These are phyloP conservation scores for Penicillium chermesinum DNA, from an alignment of 495 filamentous ascomycete species.

Conservation along the genomic window DNA sequence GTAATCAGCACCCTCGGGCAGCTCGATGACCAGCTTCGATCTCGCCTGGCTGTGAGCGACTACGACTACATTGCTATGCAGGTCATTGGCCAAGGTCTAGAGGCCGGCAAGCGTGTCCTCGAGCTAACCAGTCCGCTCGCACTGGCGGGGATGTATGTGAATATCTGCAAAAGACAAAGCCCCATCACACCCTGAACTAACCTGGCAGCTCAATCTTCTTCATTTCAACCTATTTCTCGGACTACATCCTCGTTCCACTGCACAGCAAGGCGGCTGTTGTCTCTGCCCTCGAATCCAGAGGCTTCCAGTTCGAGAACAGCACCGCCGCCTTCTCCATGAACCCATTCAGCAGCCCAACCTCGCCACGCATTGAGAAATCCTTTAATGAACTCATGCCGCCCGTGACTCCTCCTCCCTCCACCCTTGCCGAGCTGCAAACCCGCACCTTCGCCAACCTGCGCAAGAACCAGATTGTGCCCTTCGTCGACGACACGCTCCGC, in stretches of 20 bases:
- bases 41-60: slow-evolving; percentile 63
- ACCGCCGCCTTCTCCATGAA: slow-evolving; percentile 59
- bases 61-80: slow-evolving; percentile 86
- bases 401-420: slow-evolving; percentile 70
- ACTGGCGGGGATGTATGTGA: slow-evolving; percentile 75
- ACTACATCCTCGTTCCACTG: slow-evolving; percentile 88
- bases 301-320: slow-evolving; percentile 78
- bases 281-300: slow-evolving; percentile 66
- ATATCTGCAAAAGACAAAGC: neutral
- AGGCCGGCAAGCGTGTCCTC: slow-evolving; percentile 88
- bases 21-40: slow-evolving; percentile 28
- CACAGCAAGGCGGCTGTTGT: slow-evolving; percentile 69
- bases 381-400: slow-evolving; percentile 44
- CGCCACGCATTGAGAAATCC: slow-evolving; percentile 22
- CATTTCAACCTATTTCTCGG: slow-evolving; percentile 95
- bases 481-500: slow-evolving; percentile 59
- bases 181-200: neutral
- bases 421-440: slow-evolving; percentile 69
- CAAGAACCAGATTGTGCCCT: slow-evolving; percentile 66
- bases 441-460: slow-evolving; percentile 75
- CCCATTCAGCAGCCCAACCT: slow-evolving; percentile 29
- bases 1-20: slow-evolving; percentile 47
- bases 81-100: slow-evolving; percentile 80
- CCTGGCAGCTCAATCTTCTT: slow-evolving; percentile 79
- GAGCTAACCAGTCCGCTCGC: slow-evolving; percentile 89